Evolutionary conservation across 1,284 basidiomycete genomes (phyloP).

Genomic region (Limonomyces culmigenus): DNA sequence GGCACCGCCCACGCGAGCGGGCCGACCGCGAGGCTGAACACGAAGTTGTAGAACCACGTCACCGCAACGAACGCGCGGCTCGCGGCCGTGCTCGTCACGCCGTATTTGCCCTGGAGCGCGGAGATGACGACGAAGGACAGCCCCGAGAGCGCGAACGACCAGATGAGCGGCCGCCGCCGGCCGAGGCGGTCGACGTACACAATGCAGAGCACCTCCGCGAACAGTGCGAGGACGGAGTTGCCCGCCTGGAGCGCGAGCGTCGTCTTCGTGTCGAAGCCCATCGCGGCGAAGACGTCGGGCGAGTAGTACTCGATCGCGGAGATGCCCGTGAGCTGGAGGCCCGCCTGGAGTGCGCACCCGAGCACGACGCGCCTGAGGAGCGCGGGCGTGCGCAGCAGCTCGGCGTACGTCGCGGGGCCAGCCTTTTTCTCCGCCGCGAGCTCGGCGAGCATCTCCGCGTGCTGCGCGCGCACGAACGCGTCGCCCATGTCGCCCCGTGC

Average conservation of each 20-base stretch:
- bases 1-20: constrained; percentile 7
- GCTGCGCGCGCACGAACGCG: constrained; percentile 23
- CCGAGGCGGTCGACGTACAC: constrained; percentile 41
- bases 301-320: constrained; percentile 30
- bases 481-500: constrained; percentile 29
- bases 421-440: constrained; percentile 19
- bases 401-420: constrained; percentile 15
- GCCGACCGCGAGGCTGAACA: constrained; percentile 24
- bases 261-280: constrained; percentile 15
- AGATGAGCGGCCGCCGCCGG: constrained; percentile 32
- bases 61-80: constrained; percentile 12
- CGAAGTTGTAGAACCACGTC: constrained; percentile 20
- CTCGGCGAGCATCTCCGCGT: constrained; percentile 18
- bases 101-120: constrained; percentile 28
- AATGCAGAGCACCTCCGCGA: constrained; percentile 37
- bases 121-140: constrained; percentile 35
- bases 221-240: constrained; percentile 40
- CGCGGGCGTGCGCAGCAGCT: constrained; percentile 31
- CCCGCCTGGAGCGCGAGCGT: constrained; percentile 40
- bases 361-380: constrained; percentile 26
- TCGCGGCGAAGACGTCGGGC: constrained; percentile 9
- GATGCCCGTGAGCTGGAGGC: constrained; percentile 32
- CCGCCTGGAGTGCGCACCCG: constrained; percentile 18
- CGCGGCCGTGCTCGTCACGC: constrained; percentile 19
- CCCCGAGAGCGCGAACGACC: constrained; percentile 34